These are phyloP conservation scores for Cryptococcus hybrid DNA, from an alignment of 1,284 basidiomycete genomes.

Conservation along the genomic window DNA sequence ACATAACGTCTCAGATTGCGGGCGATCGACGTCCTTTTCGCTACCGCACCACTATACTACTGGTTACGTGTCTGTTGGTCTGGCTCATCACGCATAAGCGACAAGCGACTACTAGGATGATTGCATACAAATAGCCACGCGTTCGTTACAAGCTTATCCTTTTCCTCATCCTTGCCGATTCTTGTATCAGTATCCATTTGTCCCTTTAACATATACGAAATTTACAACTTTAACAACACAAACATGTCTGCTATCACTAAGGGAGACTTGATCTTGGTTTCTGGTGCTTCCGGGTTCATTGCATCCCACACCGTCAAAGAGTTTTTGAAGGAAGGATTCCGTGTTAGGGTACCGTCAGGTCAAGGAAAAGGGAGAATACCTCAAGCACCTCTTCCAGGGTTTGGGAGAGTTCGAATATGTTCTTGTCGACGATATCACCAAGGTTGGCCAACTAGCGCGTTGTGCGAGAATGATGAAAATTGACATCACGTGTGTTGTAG, in stretches of 20 bases:
- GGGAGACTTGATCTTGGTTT: conserved; percentile 23
- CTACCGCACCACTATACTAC: no score
- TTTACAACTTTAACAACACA: not conserved
- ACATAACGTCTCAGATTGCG: no score
- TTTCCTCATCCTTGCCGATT: no score
- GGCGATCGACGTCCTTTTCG: no score
- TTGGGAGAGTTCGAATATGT: conserved; percentile 54
- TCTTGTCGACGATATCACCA: conserved; percentile 59
- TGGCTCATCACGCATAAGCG: no score
- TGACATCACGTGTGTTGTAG: conserved; percentile 30
- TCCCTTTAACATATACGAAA: no score
- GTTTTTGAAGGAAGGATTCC: conserved; percentile 35
- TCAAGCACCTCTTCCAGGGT: conserved; percentile 53
- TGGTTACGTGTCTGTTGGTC: no score
- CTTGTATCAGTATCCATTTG: no score
- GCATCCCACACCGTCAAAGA: conserved; percentile 27
- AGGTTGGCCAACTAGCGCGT: conserved; percentile 38
- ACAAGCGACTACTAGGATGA: no score
- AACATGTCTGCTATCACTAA: conserved; percentile 21
- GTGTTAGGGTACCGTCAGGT: conserved; percentile 61
- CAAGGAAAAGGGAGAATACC: conserved; percentile 55
- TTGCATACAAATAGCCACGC: no score
- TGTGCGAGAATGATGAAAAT: not conserved
- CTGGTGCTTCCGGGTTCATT: conserved; percentile 31
- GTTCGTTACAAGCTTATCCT: no score